Evolutionary conservation across 73 alveolate species (phyloP).

Genomic region (Tetrahymena elliotti): DNA sequence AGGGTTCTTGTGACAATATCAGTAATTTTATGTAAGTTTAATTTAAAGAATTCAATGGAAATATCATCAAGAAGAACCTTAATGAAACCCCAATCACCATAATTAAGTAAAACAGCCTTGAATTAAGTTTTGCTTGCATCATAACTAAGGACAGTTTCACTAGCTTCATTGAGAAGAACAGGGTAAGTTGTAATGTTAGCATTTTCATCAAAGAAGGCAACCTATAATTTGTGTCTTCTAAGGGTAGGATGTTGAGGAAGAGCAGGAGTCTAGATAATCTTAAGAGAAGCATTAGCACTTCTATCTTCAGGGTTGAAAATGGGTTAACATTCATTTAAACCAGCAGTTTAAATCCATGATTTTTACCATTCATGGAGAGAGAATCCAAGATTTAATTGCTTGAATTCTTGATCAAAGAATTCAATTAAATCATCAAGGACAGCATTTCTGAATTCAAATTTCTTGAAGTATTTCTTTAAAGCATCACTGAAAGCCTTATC

Average conservation of each 20-base stretch:
- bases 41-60: slow-evolving; percentile 3
- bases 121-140: slow-evolving; percentile 11
- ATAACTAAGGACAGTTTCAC: slow-evolving; percentile 5
- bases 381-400: slow-evolving; percentile 2
- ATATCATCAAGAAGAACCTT: slow-evolving; percentile 26
- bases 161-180: not conserved
- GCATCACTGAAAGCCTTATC: slow-evolving; percentile 81
- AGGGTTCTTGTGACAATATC: slow-evolving; percentile 34
- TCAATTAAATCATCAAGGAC: slow-evolving; percentile 81
- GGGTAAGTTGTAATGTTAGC: slow-evolving; percentile 2
- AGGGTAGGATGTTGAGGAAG: slow-evolving; percentile 23
- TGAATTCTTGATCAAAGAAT: slow-evolving; percentile 55
- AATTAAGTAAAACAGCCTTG: slow-evolving; percentile 22
- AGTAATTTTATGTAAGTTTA: slow-evolving; percentile 2
- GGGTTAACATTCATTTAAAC: slow-evolving; percentile 73
- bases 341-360: slow-evolving; percentile 74
- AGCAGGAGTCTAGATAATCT: slow-evolving; percentile 26
- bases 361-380: slow-evolving; percentile 46
- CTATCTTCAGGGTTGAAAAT: slow-evolving; percentile 39
- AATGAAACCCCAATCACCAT: slow-evolving; percentile 28
- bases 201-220: slow-evolving; percentile 26
- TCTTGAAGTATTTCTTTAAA: slow-evolving; percentile 63
- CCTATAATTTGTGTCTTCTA: slow-evolving; percentile 13
- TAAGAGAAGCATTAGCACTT: slow-evolving; percentile 4
- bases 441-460: slow-evolving; percentile 76